phyloP scores from a whole-genome alignment of 1,139 yeast genomes.

The Meyerozyma smithsonii region DNA sequence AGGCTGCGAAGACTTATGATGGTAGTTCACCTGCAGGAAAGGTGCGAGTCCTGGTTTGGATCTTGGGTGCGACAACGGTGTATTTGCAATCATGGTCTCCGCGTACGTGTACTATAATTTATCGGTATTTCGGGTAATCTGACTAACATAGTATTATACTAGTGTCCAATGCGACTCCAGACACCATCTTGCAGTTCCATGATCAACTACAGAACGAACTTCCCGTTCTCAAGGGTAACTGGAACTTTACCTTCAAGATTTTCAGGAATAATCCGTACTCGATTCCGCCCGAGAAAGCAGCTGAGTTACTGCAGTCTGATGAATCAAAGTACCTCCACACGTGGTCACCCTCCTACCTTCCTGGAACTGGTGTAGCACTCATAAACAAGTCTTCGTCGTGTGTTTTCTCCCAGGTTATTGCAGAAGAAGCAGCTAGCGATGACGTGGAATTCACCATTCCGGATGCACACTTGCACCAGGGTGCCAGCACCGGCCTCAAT shows the following conservation, averaged over 20 bases:
- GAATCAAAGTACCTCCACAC: constrained; percentile 53
- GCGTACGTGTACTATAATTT: not conserved
- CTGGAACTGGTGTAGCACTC: constrained; percentile 48
- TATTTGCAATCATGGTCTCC: constrained; percentile 1
- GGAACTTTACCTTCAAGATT: constrained; percentile 62
- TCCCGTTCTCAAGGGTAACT: constrained; percentile 54
- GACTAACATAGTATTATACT: constrained; percentile 12
- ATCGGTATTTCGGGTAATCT: not conserved
- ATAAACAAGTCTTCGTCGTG: constrained; percentile 46
- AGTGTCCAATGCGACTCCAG: constrained; percentile 55
- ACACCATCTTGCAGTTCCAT: constrained; percentile 60
- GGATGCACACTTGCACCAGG: constrained; percentile 33
- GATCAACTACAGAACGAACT: constrained; percentile 63
- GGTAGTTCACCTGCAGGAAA: not conserved
- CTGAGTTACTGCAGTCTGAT: constrained; percentile 24
- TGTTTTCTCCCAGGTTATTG: constrained; percentile 36
- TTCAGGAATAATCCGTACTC: constrained; percentile 58
- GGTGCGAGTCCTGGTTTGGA: not conserved
- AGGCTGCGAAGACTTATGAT: not conserved
- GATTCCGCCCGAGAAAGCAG: constrained; percentile 34
- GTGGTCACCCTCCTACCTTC: constrained; percentile 50
- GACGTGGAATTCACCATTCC: constrained; percentile 30
- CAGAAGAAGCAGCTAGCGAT: constrained; percentile 27
- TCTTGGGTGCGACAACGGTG: not conserved
- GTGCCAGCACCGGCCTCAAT: constrained; percentile 45